phyloP scores from a whole-genome alignment of 148 eudicot species.

The Chenopodium quinoa region DNA sequence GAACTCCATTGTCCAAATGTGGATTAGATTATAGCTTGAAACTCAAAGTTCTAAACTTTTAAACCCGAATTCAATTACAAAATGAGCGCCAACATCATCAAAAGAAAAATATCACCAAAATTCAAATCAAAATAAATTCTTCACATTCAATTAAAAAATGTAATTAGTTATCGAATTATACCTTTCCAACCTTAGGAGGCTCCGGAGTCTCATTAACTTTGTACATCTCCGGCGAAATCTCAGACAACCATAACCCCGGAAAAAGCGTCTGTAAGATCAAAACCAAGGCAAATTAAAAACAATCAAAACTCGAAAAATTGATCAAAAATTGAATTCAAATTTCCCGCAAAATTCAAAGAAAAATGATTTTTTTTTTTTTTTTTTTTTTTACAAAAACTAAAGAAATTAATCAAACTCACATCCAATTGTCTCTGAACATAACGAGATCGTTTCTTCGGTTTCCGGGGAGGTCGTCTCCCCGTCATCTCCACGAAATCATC shows the following conservation, averaged over 20 bases:
- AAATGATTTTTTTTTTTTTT: neutral
- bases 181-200: slow-evolving; percentile 24
- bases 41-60: neutral
- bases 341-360: neutral
- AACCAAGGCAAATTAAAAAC: neutral
- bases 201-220: slow-evolving; percentile 41
- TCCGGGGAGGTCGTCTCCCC: slow-evolving; percentile 42
- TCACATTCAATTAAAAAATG: no score
- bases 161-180: no score
- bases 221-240: slow-evolving; percentile 49
- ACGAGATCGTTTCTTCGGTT: slow-evolving; percentile 41
- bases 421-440: slow-evolving; percentile 41
- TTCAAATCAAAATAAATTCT: no score
- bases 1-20: neutral
- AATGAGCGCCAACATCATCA: neutral
- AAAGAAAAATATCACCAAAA: no score
- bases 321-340: neutral
- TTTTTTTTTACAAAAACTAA: no score
- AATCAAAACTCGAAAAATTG: neutral
- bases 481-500: slow-evolving; percentile 35
- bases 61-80: neutral
- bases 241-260: slow-evolving; percentile 46
- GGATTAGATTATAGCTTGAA: neutral
- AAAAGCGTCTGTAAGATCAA: slow-evolving; percentile 35
- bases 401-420: slow-evolving; percentile 16